These are phyloP conservation scores for Diaporthe amygdali DNA, from an alignment of 2,329 filamentous ascomycete species.

Conservation along the genomic window DNA sequence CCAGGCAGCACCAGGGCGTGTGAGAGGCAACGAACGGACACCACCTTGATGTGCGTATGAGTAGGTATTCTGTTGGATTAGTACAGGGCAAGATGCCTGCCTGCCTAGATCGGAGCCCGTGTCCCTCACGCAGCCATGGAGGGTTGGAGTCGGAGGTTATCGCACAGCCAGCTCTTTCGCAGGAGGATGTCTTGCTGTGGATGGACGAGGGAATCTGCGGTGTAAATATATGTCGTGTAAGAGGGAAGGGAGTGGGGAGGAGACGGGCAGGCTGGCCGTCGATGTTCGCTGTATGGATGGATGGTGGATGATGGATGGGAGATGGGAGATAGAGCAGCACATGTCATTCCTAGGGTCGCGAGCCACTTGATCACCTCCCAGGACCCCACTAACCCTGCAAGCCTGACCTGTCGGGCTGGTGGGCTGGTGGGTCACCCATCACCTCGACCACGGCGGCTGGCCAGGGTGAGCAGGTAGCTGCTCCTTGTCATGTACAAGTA, in stretches of 20 bases:
- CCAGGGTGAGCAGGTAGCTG: background rate
- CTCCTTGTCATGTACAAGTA: background rate
- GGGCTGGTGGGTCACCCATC: background rate
- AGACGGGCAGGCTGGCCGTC: background rate
- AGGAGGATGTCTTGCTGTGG: background rate
- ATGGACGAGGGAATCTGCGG: background rate
- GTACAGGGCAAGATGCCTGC: background rate
- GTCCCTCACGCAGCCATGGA: background rate
- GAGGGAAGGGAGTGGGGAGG: background rate
- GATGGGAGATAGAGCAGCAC: too few relatives aligned
- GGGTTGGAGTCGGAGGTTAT: background rate
- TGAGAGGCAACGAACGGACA: background rate
- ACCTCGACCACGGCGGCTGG: background rate
- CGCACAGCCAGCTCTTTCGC: background rate
- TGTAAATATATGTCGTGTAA: background rate
- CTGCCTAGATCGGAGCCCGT: background rate
- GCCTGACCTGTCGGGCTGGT: background rate
- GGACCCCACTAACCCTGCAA: constrained; percentile 6
- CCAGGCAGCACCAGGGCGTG: background rate
- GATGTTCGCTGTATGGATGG: background rate
- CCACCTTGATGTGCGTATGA: background rate
- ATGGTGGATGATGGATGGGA: too few relatives aligned
- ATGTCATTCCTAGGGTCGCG: constrained; percentile 6
- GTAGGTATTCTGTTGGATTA: constrained; percentile 3
- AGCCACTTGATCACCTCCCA: constrained; percentile 14